phyloP scores from a whole-genome alignment of 768 basidiomycete genomes.

The Termitomyces sp. region DNA sequence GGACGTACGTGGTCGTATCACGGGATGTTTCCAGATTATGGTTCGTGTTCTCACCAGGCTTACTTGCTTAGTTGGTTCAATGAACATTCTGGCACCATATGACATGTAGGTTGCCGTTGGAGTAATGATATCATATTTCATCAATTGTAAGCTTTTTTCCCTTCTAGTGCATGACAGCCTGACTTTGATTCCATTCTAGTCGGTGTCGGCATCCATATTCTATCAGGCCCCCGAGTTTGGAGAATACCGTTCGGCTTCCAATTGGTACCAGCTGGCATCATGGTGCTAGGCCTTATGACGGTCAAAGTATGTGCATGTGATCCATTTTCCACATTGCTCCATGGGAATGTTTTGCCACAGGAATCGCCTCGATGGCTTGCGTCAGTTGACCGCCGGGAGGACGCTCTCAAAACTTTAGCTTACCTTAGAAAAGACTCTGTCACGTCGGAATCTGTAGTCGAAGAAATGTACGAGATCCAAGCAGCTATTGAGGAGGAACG shows the following conservation, averaged over 20 bases:
- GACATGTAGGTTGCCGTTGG: constrained; percentile 56
- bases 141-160: constrained; percentile 53
- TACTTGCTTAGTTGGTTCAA: background rate
- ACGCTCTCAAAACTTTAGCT: constrained; percentile 56
- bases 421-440: constrained; percentile 49
- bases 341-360: constrained; percentile 19
- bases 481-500: constrained; percentile 75
- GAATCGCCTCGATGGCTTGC: constrained; percentile 80
- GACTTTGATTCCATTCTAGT: constrained; percentile 26
- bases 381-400: constrained; percentile 47
- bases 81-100: background rate
- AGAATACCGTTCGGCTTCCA: constrained; percentile 74
- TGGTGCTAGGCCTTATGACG: constrained; percentile 62
- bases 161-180: background rate
- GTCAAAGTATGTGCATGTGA: constrained; percentile 38
- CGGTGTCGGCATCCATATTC: constrained; percentile 54
- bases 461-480: constrained; percentile 75
- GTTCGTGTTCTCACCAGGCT: constrained; percentile 22
- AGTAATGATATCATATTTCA: constrained; percentile 82
- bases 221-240: constrained; percentile 48
- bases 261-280: constrained; percentile 71
- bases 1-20: constrained; percentile 79
- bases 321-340: background rate
- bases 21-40: constrained; percentile 84
- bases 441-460: constrained; percentile 39